Evolutionary conservation across 139 green algal species (phyloP), one percentile per base, ranked within the genome.

Genomic region (Haematococcus lacustris): DNA sequence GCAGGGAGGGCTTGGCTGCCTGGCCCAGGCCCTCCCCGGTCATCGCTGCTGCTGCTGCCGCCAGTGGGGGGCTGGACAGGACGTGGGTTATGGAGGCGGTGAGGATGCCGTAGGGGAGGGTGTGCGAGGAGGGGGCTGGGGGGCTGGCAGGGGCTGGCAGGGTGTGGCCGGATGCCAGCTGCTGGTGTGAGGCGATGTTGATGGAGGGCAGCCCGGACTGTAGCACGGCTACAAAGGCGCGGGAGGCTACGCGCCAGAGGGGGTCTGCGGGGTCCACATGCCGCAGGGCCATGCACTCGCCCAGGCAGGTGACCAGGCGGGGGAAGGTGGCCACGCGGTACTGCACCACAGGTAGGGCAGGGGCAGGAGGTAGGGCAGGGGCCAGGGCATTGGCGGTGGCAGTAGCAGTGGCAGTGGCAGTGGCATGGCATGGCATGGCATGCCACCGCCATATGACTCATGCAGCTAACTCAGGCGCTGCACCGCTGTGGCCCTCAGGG

Each of bases 211-310:
- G 71, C 1, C 91, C 90, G 0, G 75, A 73, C 41, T 76, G 71
- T 38, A 94, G 83, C 2, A 93, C 80, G 1, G 72, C 65, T 3
- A 82, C 84, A 61, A 95, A 91, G 6, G 80, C 80, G 28, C 60
- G 51, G 3, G 83, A 82, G 25, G 87, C 80, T 3, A 76, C 38
- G 1, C 86, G 82, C 91, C 91, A 96, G n/a, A 96, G 82, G 7
- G 76, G 71, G 9, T 81, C 75, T 33, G 7, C 26, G 4, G 63
- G 47, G 32, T 70, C 63, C 38, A 89, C 28, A 67, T 86, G 78
- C 1, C 76, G 66, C 33, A 62, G 57, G 32, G 81, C 88, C 81
- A 94, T 90, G 82, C 90, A 93, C 61, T 85, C 68, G 9, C 77
- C 80, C 30, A 96, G 79, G 1, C 71, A 77, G 25, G 33, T 64